phyloP scores from a whole-genome alignment of 495 filamentous ascomycete genomes.

The Physcia stellaris region DNA sequence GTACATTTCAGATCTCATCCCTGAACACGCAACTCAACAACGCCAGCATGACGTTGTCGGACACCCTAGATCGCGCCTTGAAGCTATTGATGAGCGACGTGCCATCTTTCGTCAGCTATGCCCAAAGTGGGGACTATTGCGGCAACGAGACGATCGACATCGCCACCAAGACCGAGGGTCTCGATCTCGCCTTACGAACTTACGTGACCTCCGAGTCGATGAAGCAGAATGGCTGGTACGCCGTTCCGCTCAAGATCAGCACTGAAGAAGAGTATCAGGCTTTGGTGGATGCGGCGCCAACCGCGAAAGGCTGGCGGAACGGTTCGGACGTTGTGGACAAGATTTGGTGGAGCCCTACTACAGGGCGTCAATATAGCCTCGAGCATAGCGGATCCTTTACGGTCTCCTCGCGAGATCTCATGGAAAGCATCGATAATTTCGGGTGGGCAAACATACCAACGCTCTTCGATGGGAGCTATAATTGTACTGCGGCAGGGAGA shows the following conservation, averaged over 20 bases:
- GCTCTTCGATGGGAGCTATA: conserved; percentile 8
- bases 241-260: neutral
- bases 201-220: conserved; percentile 2
- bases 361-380: conserved; percentile 2
- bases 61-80: conserved; percentile 1
- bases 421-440: neutral
- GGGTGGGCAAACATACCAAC: conserved; percentile 1
- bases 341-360: conserved; percentile 4
- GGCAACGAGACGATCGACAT: neutral
- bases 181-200: conserved; percentile 3
- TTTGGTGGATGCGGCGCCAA: neutral
- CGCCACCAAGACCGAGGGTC: neutral
- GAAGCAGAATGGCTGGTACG: conserved; percentile 6
- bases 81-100: conserved; percentile 4
- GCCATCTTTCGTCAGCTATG: conserved; percentile 2
- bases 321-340: neutral
- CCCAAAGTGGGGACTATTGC: conserved; percentile 1
- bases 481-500: conserved; percentile 2
- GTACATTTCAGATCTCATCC: conserved; percentile 3
- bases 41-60: neutral
- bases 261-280: conserved; percentile 6
- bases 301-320: neutral
- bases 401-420: neutral
- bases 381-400: neutral
- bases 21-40: neutral